A percentile compares a stretch with the other conserved stretches of the same genome.
Evolutionary conservation across 345 rosid genomes (phyloP).

Genomic region (thale cress (Arabidopsis thaliana)): TAIR10.1 NC_003076.8:24735001-24735500

Average conservation of each 20-base stretch:
- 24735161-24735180: slow-evolving; percentile 11
- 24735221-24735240: slow-evolving; percentile 96
- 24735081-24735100: slow-evolving; percentile 94
- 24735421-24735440: background rate
- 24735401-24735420: too few species aligned
- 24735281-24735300: slow-evolving; percentile 84
- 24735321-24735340: slow-evolving; percentile 14
- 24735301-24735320: background rate
- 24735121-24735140: background rate
- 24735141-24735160: slow-evolving; percentile 8
- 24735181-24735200: background rate
- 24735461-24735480: slow-evolving; percentile 10
- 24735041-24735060: slow-evolving; percentile 93
- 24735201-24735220: slow-evolving; percentile 91
- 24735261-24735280: slow-evolving; percentile 82
- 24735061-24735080: slow-evolving; percentile 96
- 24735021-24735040: slow-evolving; percentile 28
- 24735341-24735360: background rate
- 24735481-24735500: background rate
- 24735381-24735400: background rate
- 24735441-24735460: background rate
- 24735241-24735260: slow-evolving; percentile 89
- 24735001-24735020: background rate
- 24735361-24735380: background rate
- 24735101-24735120: slow-evolving; percentile 19